Evolutionary conservation across 495 filamentous ascomycete species (phyloP), one percentile per base, ranked within the genome.

Genomic region (Corynascus novoguineensis): DNA sequence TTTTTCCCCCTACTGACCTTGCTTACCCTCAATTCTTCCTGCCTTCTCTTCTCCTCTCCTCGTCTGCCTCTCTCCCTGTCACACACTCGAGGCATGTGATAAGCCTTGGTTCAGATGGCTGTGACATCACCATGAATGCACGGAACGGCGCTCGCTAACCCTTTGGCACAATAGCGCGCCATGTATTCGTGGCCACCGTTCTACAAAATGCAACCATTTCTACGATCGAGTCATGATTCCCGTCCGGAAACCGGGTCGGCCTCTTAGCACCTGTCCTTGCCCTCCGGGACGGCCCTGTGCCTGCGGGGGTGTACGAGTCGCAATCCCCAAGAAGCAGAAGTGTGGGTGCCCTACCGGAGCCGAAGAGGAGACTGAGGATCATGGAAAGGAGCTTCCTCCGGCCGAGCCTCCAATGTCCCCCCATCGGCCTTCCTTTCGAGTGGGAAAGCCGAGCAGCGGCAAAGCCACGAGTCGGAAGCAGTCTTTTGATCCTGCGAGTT

Each of bases 121-220:
- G 1, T 4, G 11, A 6, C 17, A 25, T 5, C 25, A 17, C 14
- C 3, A 6, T n/a, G 15, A 2, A 10, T 17, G 11, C 53, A 32
- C 25, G 14, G 19, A 14, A 8, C 40, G 2, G 19, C 29, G 5
- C 17, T 53, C 11, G 63, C 68, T 71, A 50, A 72, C 65, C 40
- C 19, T 47, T 35, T 48, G 17, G 9, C 21, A 54, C 28, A 49
- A 50, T 65, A 93, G 89, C 66, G 84, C 86, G 75, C 85, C 87
- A 65, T 95, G 89, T 62, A 89, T 92, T 61, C 86, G 87, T 51
- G 89, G 89, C 50, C 89, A 95, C 71, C 85, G 89, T 62, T 91
- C 89, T 22, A 88, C 88, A 60, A 88, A 86, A 78, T 95, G 89
- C 64, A 83, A 80, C 31, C 89, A 95, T 73, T 83, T 78, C 50